Conservation (phyloP, 1,284 basidiomycete species). For the Cerrena zonata region DNA sequence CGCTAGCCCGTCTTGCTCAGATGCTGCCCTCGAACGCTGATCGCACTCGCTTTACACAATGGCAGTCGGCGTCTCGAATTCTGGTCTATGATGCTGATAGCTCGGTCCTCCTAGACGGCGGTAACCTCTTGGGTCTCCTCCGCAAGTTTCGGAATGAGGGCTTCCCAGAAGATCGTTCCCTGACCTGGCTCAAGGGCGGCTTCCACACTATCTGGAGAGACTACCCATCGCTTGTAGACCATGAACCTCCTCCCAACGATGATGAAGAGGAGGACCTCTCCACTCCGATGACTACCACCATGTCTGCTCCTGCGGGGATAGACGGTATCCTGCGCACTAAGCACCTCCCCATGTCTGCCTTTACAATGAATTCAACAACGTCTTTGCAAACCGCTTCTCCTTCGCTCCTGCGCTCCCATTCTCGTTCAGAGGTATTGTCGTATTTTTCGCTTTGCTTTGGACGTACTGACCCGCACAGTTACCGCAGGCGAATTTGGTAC, state of each 20-base stretch:
- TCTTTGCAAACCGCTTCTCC: conserved; percentile 16
- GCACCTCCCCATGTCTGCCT: conserved; percentile 60
- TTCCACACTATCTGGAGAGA: conserved; percentile 67
- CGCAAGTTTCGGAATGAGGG: conserved; percentile 77
- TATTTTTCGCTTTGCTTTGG: not conserved
- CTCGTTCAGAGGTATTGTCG: not conserved
- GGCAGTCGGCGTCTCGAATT: conserved; percentile 54
- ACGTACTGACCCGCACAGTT: not conserved
- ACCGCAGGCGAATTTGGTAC: not conserved
- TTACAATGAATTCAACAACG: conserved; percentile 53
- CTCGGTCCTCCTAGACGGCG: conserved; percentile 49
- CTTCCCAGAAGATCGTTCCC: conserved; percentile 45
- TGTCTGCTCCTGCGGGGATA: conserved; percentile 12
- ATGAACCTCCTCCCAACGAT: conserved; percentile 37
- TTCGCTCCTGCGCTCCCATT: conserved; percentile 12
- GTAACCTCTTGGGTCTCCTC: conserved; percentile 74
- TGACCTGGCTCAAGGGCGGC: conserved; percentile 78
- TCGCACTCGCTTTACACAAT: conserved; percentile 55
- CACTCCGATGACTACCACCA: conserved; percentile 12
- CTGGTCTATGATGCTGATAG: conserved; percentile 83
- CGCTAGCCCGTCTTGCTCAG: conserved; percentile 63
- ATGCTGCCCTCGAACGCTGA: conserved; percentile 66
- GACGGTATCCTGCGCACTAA: conserved; percentile 47
- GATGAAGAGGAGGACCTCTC: conserved; percentile 51
- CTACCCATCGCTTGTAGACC: conserved; percentile 46